Evolutionary conservation across 768 basidiomycete genomes (phyloP).

Genomic region (Cystofilobasidium capitatum): DNA sequence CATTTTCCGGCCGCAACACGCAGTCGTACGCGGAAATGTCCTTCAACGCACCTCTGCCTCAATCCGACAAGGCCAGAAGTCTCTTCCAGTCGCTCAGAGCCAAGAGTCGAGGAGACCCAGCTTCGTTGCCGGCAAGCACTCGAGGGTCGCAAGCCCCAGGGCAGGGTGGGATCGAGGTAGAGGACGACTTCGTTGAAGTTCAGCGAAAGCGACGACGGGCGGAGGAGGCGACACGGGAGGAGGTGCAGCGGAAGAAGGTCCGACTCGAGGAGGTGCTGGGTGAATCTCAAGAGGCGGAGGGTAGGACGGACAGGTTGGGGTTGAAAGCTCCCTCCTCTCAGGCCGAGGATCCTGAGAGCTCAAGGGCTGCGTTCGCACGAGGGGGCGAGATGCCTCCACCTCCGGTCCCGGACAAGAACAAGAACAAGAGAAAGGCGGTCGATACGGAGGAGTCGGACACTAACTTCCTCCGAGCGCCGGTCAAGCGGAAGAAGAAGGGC

Average conservation of each 20-base stretch:
- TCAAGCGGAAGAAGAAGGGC: conserved; percentile 21
- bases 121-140: neutral
- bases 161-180: neutral
- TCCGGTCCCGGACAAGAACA: conserved; percentile 1
- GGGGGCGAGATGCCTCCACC: conserved; percentile 9
- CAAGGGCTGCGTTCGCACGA: neutral
- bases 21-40: neutral
- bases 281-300: neutral
- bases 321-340: no score
- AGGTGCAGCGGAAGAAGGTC: neutral
- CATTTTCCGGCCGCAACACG: neutral
- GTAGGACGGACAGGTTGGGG: no score
- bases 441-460: neutral
- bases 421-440: neutral
- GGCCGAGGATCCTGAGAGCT: no score
- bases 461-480: conserved; percentile 11
- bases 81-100: neutral
- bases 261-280: neutral
- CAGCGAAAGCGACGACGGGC: neutral
- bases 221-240: neutral
- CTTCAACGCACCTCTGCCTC: neutral
- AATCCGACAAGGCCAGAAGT: neutral
- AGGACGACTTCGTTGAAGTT: neutral
- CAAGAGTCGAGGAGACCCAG: neutral
- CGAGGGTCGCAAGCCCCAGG: no score